Conservation (phyloP, 371 early-diverging fungal genomes). For the Nematocida parisii region DNA sequence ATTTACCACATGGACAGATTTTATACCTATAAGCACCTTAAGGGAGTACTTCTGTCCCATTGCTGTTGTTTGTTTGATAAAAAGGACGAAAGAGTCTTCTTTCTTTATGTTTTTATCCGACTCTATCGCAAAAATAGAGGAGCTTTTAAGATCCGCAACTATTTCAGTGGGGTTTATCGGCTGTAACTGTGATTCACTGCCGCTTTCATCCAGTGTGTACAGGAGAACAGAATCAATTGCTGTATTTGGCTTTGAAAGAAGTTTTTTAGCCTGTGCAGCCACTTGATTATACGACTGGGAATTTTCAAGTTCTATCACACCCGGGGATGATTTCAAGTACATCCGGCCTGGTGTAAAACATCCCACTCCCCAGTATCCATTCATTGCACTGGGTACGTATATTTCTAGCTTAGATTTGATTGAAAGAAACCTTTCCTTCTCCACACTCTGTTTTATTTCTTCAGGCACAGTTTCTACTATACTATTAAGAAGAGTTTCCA, state of each 20-base stretch:
- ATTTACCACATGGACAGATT: conserved; percentile 9
- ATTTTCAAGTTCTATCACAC: conserved; percentile 22
- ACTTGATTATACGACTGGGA: conserved; percentile 25
- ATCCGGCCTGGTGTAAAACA: not conserved
- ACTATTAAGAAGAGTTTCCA: conserved; percentile 28
- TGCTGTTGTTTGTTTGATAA: conserved; percentile 42
- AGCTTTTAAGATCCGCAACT: conserved; percentile 8
- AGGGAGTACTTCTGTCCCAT: conserved; percentile 49
- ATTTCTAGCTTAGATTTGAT: not conserved
- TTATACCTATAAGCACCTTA: conserved; percentile 38
- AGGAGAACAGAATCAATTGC: not conserved
- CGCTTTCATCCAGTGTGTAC: not conserved
- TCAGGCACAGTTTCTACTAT: conserved; percentile 18
- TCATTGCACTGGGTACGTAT: conserved; percentile 20
- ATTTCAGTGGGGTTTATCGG: conserved; percentile 3
- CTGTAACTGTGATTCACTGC: not conserved
- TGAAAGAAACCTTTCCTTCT: conserved; percentile 35
- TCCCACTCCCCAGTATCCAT: conserved; percentile 55
- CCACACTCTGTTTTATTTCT: conserved; percentile 13
- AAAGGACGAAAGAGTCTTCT: conserved; percentile 45
- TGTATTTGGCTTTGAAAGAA: not conserved
- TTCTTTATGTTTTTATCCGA: not conserved
- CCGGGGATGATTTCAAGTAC: conserved; percentile 22
- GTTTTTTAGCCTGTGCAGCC: conserved; percentile 18
- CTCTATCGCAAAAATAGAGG: conserved; percentile 16